Conservation (phyloP, 2,329 filamentous ascomycete species). For the Botryotinia convoluta region DNA sequence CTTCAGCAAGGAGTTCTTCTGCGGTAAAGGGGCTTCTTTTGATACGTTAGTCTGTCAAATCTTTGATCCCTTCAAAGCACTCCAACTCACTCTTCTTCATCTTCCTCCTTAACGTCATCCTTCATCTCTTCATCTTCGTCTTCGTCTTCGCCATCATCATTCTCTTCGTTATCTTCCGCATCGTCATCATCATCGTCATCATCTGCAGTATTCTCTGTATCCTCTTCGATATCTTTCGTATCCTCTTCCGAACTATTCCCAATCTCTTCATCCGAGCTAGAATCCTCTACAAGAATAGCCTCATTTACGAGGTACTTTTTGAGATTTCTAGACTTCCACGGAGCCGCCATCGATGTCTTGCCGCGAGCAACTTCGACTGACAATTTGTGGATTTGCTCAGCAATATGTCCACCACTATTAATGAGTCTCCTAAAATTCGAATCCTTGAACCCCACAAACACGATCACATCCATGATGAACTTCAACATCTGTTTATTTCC, state of each 20-base stretch:
- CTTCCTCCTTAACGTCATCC: not conserved
- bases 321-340: not conserved
- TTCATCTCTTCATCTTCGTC: constrained; percentile 49
- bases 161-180: constrained; percentile 38
- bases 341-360: not conserved
- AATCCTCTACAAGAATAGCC: not conserved
- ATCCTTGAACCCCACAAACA: constrained; percentile 1
- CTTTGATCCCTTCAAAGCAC: too few species aligned
- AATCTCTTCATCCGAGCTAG: not conserved
- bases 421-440: not conserved
- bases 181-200: constrained; percentile 64
- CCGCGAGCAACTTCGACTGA: not conserved
- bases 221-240: not conserved
- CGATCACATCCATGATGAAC: constrained; percentile 18
- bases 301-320: constrained; percentile 2
- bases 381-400: not conserved
- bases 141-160: constrained; percentile 43
- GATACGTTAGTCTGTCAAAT: not conserved
- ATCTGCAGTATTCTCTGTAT: constrained; percentile 61
- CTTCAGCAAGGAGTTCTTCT: not conserved
- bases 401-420: not conserved
- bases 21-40: not conserved
- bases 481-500: constrained; percentile 19
- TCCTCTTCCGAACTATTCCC: not conserved
- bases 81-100: not conserved